A percentile compares a stretch with the other conserved stretches of the same genome.
Conservation (phyloP, 139 green algal genomes). For the Ostreobium quekettii region DNA sequence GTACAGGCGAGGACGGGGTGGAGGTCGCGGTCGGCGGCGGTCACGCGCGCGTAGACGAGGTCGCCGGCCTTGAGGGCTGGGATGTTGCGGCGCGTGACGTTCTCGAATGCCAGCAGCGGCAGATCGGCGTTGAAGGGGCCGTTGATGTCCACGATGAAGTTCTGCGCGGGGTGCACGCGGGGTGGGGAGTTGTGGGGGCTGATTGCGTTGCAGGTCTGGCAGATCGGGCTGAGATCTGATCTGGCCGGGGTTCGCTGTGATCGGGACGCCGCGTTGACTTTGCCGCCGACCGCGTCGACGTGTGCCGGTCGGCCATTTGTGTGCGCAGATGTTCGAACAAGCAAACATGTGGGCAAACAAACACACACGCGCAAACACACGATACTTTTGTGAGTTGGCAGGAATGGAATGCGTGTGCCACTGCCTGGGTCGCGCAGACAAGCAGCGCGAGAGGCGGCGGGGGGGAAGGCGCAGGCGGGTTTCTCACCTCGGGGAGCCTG, state of each 20-base stretch:
- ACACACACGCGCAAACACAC: not conserved
- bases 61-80: slow-evolving; percentile 63
- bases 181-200: not conserved
- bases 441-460: not conserved
- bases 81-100: slow-evolving; percentile 67
- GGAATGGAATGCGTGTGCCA: not conserved
- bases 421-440: not conserved
- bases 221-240: not conserved
- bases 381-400: not conserved
- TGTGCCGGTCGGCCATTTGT: too few relatives aligned
- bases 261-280: not conserved
- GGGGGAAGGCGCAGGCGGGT: too few relatives aligned
- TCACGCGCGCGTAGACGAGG: slow-evolving; percentile 64
- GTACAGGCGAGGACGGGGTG: slow-evolving; percentile 62
- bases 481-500: slow-evolving; percentile 49
- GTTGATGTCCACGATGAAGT: slow-evolving; percentile 69
- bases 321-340: not conserved
- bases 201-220: not conserved
- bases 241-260: not conserved
- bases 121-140: slow-evolving; percentile 58
- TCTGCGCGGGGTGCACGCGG: slow-evolving; percentile 23
- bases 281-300: not conserved
- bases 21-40: slow-evolving; percentile 44
- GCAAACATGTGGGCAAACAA: not conserved
- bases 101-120: slow-evolving; percentile 72